These are phyloP conservation scores for Scedosporium apiospermum DNA, from an alignment of 2,329 filamentous ascomycete genomes.

Conservation along the genomic window DNA sequence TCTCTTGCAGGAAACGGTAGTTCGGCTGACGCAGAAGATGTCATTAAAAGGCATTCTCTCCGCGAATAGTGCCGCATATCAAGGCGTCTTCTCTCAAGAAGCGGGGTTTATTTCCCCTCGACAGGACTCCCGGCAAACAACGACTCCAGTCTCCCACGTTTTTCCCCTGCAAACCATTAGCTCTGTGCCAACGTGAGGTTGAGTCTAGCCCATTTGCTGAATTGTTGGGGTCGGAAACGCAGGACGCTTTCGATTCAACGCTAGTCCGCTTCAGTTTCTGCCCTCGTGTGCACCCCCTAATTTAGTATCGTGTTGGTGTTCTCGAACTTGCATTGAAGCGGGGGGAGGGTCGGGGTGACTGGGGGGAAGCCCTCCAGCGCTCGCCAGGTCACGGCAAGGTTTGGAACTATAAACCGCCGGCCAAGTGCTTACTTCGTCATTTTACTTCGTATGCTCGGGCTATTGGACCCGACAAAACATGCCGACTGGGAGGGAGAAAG, in stretches of 20 bases:
- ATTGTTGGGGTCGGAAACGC: not conserved
- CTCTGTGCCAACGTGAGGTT: not conserved
- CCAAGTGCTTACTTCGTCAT: not conserved
- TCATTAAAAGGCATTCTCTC: too few species aligned
- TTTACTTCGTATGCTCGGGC: not conserved
- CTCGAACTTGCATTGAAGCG: not conserved
- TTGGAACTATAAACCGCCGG: not conserved
- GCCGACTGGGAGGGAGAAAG: not conserved
- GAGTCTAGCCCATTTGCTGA: not conserved
- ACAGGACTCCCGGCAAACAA: too few species aligned
- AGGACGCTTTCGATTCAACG: not conserved
- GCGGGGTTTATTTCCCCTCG: too few species aligned
- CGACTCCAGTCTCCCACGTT: too few species aligned
- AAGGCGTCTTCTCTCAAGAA: too few species aligned
- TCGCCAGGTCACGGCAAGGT: not conserved
- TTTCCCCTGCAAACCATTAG: too few species aligned
- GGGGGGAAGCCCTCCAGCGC: too few species aligned
- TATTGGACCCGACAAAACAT: not conserved
- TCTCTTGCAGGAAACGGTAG: too few species aligned
- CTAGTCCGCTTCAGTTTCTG: not conserved
- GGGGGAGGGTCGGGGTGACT: not conserved
- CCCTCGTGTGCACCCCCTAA: not conserved
- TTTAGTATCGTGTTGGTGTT: not conserved
- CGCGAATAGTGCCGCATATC: too few species aligned
- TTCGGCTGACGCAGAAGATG: too few species aligned